phyloP scores from a whole-genome alignment of 192 early-diverging fungal genomes.

The Dissophora globulifera region DNA sequence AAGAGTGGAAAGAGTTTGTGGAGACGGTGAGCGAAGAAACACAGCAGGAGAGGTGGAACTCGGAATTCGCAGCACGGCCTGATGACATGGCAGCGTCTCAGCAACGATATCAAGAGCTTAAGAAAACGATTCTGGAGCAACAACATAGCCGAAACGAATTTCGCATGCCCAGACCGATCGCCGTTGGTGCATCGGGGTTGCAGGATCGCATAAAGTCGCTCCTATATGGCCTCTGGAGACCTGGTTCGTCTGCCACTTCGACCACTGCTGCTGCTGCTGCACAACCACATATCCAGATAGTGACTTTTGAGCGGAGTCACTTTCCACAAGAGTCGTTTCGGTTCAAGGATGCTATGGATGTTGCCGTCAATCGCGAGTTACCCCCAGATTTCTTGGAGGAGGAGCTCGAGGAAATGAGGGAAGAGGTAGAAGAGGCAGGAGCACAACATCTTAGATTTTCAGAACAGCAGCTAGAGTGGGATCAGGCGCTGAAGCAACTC shows the following conservation, averaged over 20 bases:
- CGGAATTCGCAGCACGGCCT: not conserved
- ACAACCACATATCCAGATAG: not conserved
- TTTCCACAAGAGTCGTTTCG: conserved; percentile 21
- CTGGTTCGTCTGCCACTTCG: no score
- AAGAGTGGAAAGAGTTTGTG: conserved; percentile 36
- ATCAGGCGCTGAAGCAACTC: not conserved
- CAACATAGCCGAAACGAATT: conserved; percentile 12
- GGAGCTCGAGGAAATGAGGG: conserved; percentile 17
- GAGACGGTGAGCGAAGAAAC: conserved; percentile 12
- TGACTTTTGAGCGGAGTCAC: conserved; percentile 2
- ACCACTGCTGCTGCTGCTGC: no score
- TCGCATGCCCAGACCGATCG: not conserved
- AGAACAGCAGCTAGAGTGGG: not conserved
- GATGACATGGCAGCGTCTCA: not conserved
- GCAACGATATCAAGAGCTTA: not conserved
- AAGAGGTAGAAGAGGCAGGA: not conserved
- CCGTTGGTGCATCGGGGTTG: not conserved
- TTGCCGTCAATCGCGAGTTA: not conserved
- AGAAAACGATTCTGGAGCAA: conserved; percentile 1
- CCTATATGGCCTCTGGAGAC: not conserved
- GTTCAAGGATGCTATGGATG: conserved; percentile 11
- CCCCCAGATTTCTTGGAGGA: conserved; percentile 11
- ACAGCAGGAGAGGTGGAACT: conserved; percentile 2
- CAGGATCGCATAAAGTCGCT: conserved; percentile 4
- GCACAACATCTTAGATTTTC: not conserved